phyloP scores from a whole-genome alignment of 1,284 basidiomycete genomes.

The Tilletia caries region DNA sequence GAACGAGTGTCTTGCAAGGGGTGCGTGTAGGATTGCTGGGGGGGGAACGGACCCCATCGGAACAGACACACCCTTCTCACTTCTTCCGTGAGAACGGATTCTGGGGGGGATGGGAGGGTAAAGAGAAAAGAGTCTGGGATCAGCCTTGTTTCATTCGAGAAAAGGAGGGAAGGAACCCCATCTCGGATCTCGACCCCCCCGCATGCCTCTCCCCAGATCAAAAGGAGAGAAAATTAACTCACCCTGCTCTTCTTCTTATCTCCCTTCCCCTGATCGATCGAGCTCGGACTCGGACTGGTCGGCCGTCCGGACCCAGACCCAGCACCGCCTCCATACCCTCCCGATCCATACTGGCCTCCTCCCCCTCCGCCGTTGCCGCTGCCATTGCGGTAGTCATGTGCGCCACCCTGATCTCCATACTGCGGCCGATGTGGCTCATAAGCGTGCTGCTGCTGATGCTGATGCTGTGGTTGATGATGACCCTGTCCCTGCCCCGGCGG shows the following conservation, averaged over 20 bases:
- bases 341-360: neutral
- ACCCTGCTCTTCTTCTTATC: slow-evolving; percentile 14
- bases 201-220: no score
- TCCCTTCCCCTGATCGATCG: neutral
- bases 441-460: neutral
- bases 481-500: neutral
- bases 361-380: neutral
- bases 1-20: no score
- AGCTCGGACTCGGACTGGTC: neutral
- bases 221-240: neutral
- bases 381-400: neutral
- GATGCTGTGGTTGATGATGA: neutral
- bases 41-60: no score
- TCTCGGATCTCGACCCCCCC: no score
- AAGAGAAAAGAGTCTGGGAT: no score
- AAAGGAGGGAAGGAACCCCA: no score
- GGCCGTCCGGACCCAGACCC: neutral
- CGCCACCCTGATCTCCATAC: neutral
- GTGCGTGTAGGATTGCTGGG: no score
- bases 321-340: neutral
- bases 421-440: slow-evolving; percentile 3
- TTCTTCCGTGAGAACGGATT: neutral
- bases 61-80: no score
- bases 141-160: no score
- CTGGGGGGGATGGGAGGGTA: neutral